Conservation (phyloP, 257 asterid genomes). For the Solanum commersonii region DNA sequence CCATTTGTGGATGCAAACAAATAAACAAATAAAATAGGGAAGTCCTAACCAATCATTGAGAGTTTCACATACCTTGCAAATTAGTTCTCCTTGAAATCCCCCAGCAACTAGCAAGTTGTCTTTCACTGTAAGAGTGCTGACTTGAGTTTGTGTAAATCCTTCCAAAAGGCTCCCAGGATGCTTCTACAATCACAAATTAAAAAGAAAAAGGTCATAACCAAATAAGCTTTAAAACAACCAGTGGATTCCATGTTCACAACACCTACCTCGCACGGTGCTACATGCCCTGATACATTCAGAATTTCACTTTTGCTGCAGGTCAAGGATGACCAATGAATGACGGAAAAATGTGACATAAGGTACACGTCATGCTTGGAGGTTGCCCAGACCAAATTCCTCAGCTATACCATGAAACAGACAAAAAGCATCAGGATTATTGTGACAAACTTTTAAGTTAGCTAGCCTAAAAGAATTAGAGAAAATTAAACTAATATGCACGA, state of each 20-base stretch:
- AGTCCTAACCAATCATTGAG: background rate
- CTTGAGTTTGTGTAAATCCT: conserved; percentile 93
- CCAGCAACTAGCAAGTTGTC: conserved; percentile 90
- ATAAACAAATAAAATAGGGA: background rate
- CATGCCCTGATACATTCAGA: conserved; percentile 84
- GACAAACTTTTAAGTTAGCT: background rate
- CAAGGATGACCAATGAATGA: conserved; percentile 86
- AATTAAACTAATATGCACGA: background rate
- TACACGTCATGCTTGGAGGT: conserved; percentile 89
- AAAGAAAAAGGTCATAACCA: background rate
- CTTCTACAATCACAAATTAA: conserved; percentile 32
- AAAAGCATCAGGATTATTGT: background rate
- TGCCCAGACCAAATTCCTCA: conserved; percentile 97
- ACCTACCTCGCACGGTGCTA: conserved; percentile 82
- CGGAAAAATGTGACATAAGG: conserved; percentile 82
- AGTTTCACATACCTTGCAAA: conserved; percentile 61
- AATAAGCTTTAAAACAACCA: background rate
- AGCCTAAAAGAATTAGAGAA: background rate
- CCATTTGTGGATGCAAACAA: background rate
- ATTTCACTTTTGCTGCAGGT: conserved; percentile 60
- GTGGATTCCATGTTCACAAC: background rate
- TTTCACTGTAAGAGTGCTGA: conserved; percentile 87
- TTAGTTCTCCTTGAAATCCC: conserved; percentile 94
- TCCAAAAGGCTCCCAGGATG: conserved; percentile 93
- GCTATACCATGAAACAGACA: conserved; percentile 31